Evolutionary conservation across 495 filamentous ascomycete species (phyloP).

Genomic region (Neurospora tetraspora): DNA sequence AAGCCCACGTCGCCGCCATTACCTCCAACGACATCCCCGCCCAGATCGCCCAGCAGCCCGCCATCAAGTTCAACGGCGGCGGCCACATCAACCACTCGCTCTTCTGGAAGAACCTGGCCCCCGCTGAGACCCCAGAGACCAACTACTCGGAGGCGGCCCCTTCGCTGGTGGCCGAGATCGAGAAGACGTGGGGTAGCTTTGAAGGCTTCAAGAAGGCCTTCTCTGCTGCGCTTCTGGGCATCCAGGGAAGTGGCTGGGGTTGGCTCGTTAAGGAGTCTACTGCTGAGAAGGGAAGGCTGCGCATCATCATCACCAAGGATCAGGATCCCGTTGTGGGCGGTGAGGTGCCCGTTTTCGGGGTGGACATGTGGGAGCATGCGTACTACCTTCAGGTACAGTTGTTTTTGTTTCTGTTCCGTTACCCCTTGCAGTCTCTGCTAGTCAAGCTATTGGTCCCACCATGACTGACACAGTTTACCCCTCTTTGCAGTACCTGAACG

Average conservation of each 20-base stretch:
- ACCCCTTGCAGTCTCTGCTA: not conserved
- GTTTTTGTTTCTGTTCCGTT: conserved; percentile 42
- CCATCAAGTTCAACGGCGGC: conserved; percentile 86
- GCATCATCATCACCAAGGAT: conserved; percentile 75
- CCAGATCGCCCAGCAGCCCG: conserved; percentile 64
- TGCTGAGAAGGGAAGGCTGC: conserved; percentile 54
- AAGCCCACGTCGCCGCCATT: conserved; percentile 42
- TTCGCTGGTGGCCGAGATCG: conserved; percentile 51
- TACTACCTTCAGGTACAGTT: conserved; percentile 66
- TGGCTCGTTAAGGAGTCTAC: conserved; percentile 74
- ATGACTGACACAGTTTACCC: not conserved
- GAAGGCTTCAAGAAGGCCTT: conserved; percentile 68
- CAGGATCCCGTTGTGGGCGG: conserved; percentile 90
- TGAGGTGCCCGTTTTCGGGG: conserved; percentile 76
- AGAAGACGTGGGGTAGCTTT: conserved; percentile 54
- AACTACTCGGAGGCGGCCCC: conserved; percentile 47
- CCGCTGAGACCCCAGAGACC: conserved; percentile 54
- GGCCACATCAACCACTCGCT: conserved; percentile 88
- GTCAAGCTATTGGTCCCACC: conserved; percentile 1
- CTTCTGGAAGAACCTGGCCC: conserved; percentile 90
- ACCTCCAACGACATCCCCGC: conserved; percentile 38
- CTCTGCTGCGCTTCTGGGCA: conserved; percentile 52
- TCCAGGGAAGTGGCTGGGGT: conserved; percentile 61
- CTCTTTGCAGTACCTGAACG: conserved; percentile 68
- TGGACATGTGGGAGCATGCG: conserved; percentile 87